Percentiles rank a stretch among this genome's conserved stretches.
phyloP scores from a whole-genome alignment of 768 basidiomycete species.

The Pulveroboletus frians region DNA sequence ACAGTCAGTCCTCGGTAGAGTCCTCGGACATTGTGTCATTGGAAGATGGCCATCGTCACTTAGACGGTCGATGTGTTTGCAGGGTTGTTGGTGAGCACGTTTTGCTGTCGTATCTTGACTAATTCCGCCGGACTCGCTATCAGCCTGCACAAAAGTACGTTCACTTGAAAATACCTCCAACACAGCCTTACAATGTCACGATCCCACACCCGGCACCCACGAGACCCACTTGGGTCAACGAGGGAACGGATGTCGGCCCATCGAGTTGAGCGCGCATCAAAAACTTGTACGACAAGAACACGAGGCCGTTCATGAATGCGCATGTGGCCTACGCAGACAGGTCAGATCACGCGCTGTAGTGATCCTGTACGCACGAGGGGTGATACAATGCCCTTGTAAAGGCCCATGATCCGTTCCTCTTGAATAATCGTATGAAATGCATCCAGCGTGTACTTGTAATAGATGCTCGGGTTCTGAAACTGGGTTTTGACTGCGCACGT shows the following conservation, averaged over 20 bases:
- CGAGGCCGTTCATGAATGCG: constrained; percentile 78
- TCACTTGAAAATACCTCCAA: neutral
- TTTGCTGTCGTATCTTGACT: constrained; percentile 82
- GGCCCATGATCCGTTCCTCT: constrained; percentile 62
- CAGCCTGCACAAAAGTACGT: constrained; percentile 39
- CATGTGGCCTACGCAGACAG: constrained; percentile 47
- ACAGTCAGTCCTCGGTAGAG: constrained; percentile 73
- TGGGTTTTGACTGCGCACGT: constrained; percentile 65
- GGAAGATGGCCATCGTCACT: constrained; percentile 54
- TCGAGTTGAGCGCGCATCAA: constrained; percentile 65
- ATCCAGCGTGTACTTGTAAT: constrained; percentile 56
- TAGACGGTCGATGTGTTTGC: constrained; percentile 42
- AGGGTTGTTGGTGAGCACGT: constrained; percentile 32
- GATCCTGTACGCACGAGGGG: constrained; percentile 55
- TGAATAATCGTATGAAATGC: constrained; percentile 62
- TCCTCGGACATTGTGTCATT: constrained; percentile 52
- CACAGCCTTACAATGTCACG: constrained; percentile 59
- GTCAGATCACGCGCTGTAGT: no score
- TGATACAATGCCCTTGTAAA: constrained; percentile 75
- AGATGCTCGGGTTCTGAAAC: constrained; percentile 61
- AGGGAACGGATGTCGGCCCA: constrained; percentile 44
- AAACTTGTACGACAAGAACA: constrained; percentile 82
- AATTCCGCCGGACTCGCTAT: constrained; percentile 83
- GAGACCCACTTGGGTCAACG: constrained; percentile 64
- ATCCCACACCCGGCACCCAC: constrained; percentile 81